A percentile compares a stretch with the other conserved stretches of the same genome.
These are phyloP conservation scores for Oryza longistaminata DNA, from an alignment of 176 grass and related monocot species.

Conservation along the genomic window DNA sequence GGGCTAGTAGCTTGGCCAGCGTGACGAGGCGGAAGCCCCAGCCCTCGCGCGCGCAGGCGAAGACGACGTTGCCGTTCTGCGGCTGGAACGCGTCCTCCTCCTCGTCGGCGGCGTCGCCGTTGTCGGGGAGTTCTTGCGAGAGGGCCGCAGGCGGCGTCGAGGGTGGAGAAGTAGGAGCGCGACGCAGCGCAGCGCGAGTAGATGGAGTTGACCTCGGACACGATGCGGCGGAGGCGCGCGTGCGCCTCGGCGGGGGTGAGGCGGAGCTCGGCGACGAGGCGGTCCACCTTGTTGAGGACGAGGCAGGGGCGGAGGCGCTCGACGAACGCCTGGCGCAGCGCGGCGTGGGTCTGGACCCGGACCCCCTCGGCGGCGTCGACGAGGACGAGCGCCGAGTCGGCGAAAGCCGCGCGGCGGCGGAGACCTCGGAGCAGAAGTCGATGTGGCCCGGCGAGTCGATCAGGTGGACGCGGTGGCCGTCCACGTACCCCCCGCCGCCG, in stretches of 20 bases:
- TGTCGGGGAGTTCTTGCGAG: slow-evolving; percentile 32
- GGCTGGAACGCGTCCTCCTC: slow-evolving; percentile 91
- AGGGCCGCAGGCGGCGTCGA: slow-evolving; percentile 45
- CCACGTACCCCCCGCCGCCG: not conserved
- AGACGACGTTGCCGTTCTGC: slow-evolving; percentile 80
- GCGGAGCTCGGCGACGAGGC: slow-evolving; percentile 80
- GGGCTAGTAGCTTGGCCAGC: slow-evolving; percentile 37
- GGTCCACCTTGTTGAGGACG: slow-evolving; percentile 91
- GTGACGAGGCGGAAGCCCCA: slow-evolving; percentile 76
- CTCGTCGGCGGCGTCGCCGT: slow-evolving; percentile 22
- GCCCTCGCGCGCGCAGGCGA: slow-evolving; percentile 77
- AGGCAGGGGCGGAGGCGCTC: slow-evolving; percentile 86
- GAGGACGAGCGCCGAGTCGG: slow-evolving; percentile 71
- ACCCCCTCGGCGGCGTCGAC: slow-evolving; percentile 83
- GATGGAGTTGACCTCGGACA: slow-evolving; percentile 71
- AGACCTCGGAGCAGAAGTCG: slow-evolving; percentile 95
- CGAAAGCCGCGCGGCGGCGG: slow-evolving; percentile 76
- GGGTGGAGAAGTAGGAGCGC: slow-evolving; percentile 74
- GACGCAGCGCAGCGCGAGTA: slow-evolving; percentile 77
- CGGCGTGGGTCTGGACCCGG: slow-evolving; percentile 83
- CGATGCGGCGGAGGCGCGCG: slow-evolving; percentile 59
- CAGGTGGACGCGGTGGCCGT: slow-evolving; percentile 60
- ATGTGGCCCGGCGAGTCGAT: slow-evolving; percentile 98
- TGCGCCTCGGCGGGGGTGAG: slow-evolving; percentile 69
- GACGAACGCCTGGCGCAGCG: slow-evolving; percentile 79